These are phyloP conservation scores for Globisporangium cederbergense DNA, from an alignment of 352 stramenopile species.

Conservation along the genomic window DNA sequence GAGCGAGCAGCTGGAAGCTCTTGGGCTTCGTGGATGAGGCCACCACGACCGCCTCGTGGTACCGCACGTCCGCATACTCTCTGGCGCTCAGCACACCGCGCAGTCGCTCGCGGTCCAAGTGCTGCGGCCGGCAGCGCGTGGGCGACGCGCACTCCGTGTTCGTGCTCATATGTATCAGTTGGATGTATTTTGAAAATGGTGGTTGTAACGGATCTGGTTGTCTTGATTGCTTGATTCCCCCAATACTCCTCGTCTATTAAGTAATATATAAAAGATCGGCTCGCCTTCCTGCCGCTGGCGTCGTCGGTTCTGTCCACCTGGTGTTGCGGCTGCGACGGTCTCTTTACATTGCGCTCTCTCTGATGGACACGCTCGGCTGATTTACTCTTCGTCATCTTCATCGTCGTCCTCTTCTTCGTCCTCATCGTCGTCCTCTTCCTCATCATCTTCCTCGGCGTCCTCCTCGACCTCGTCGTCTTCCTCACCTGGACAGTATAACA, in stretches of 20 bases:
- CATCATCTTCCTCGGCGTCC: slow-evolving; percentile 18
- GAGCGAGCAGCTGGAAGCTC: slow-evolving; percentile 47
- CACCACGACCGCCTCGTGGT: slow-evolving; percentile 58
- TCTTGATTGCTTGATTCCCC: not conserved
- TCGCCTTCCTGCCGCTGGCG: not conserved
- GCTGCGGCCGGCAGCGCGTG: slow-evolving; percentile 48
- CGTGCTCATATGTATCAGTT: slow-evolving; percentile 2
- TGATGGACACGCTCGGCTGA: slow-evolving; percentile 26
- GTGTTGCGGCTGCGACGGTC: not conserved
- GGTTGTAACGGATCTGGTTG: not conserved
- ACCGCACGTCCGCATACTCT: slow-evolving; percentile 37
- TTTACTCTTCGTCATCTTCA: slow-evolving; percentile 53
- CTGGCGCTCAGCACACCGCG: slow-evolving; percentile 27
- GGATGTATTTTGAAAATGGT: not conserved
- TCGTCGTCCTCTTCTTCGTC: slow-evolving; percentile 39
- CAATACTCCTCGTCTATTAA: slow-evolving; percentile 16
- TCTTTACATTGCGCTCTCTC: slow-evolving; percentile 22
- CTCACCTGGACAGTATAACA: slow-evolving; percentile 17
- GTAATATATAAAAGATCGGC: slow-evolving; percentile 25
- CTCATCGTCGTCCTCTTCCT: slow-evolving; percentile 34
- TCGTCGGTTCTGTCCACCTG: not conserved
- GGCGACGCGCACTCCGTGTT: slow-evolving; percentile 22
- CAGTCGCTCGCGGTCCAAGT: slow-evolving; percentile 55
- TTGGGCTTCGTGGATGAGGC: slow-evolving; percentile 19
- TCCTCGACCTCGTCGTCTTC: slow-evolving; percentile 30